Base-by-base conservation (phyloP, 2,329 filamentous ascomycete species). In the Ophiostoma tasmaniense region DNA sequence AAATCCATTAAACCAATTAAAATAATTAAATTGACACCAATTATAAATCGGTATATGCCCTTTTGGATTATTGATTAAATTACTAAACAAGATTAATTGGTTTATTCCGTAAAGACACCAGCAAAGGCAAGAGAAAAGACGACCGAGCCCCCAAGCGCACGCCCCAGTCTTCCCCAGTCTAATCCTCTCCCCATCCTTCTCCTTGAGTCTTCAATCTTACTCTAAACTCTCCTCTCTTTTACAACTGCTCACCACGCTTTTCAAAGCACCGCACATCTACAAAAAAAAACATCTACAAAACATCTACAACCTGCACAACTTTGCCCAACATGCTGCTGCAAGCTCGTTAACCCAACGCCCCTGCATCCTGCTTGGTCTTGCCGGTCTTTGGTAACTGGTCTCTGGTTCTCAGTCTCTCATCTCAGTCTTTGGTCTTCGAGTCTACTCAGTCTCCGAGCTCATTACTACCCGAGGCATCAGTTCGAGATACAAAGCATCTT, bases 281-380 rank as follows among this genome's bases (percentile, higher is more conserved):
- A 33, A 33, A 33, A 33, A n/a, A n/a, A n/a, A 33, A 33, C 33
- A 33, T 33, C 33, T 33, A 33, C 33, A 33, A 33, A 33, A 33
- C 3, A 33, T 62, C 6, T n/a, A 28, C 30, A 30, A 30, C 7
- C 30, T 8, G 33, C 25, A 33, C 5, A 62, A 30, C 37, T 13
- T 22, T 20, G 61, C 61, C 59, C 61, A 64, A 25, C 61, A 64
- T 64, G 61, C 20, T 64, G 61, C 61, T 64, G n/a, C 30, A 64
- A 64, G 61, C 61, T 64, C 61, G 30, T 64, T 64, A 64, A 37
- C 30, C 17, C 20, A 64, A 22, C 30, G 33, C 61, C 33, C 59
- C 59, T 33, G 33, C 33, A 33, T 33, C 33, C 33, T n/a, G 33
- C 33, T 33, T 33, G 33, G 33, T 7, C 17, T 20, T 30, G 20